These are phyloP conservation scores for Abelmoschus esculentus DNA, from an alignment of 345 rosid species.

Conservation along the genomic window DNA sequence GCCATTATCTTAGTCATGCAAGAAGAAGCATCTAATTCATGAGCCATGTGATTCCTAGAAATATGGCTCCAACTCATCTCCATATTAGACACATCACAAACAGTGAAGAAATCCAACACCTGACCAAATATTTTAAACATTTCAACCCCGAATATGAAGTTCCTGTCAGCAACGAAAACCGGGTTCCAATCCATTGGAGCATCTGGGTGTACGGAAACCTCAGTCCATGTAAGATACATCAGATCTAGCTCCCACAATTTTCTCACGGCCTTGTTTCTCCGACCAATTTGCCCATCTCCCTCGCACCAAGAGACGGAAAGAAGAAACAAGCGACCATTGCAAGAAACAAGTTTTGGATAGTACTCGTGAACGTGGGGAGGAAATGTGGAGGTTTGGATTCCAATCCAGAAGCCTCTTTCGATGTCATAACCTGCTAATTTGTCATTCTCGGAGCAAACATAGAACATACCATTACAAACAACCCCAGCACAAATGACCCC, in stretches of 20 bases:
- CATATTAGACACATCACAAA: slow-evolving; percentile 36
- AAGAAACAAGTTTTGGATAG: slow-evolving; percentile 87
- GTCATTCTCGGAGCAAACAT: slow-evolving; percentile 82
- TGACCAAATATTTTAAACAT: slow-evolving; percentile 98
- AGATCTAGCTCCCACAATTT: slow-evolving; percentile 96
- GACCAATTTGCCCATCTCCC: slow-evolving; percentile 92
- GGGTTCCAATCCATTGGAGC: slow-evolving; percentile 99
- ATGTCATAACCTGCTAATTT: slow-evolving; percentile 87
- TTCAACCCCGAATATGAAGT: slow-evolving; percentile 75
- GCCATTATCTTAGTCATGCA: slow-evolving; percentile 79
- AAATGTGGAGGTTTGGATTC: slow-evolving; percentile 68
- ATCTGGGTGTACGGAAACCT: slow-evolving; percentile 88
- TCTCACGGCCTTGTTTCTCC: slow-evolving; percentile 91
- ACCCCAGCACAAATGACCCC: slow-evolving; percentile 73
- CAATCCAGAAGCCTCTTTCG: slow-evolving; percentile 88
- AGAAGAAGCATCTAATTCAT: slow-evolving; percentile 68
- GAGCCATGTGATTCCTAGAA: slow-evolving; percentile 66
- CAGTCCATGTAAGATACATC: slow-evolving; percentile 68
- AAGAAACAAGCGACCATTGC: slow-evolving; percentile 66
- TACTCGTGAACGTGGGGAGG: slow-evolving; percentile 90
- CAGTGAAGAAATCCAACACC: slow-evolving; percentile 66
- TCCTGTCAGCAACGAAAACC: slow-evolving; percentile 60
- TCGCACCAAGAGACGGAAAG: slow-evolving; percentile 97
- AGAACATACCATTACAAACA: slow-evolving; percentile 75
- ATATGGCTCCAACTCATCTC: slow-evolving; percentile 64